A percentile compares a stretch with the other conserved stretches of the same genome.
These are phyloP conservation scores for Yamadazyma sp. DNA, from an alignment of 805 yeast genomes.

Conservation along the genomic window DNA sequence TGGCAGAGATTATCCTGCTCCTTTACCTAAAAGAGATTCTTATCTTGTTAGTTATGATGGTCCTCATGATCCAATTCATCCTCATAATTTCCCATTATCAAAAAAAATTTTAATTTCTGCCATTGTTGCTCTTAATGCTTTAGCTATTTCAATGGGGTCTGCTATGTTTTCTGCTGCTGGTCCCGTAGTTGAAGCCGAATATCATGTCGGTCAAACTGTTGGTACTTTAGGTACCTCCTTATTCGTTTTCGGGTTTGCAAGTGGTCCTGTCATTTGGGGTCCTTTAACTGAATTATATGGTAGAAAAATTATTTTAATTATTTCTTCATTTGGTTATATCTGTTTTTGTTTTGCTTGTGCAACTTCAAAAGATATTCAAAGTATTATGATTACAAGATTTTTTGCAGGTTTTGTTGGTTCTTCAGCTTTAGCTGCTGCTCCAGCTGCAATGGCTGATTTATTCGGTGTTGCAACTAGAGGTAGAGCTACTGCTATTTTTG, in stretches of 20 bases:
- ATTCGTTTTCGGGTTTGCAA: conserved; percentile 89
- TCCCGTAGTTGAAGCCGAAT: conserved; percentile 45
- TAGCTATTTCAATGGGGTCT: conserved; percentile 67
- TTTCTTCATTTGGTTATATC: conserved; percentile 37
- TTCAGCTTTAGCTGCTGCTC: conserved; percentile 79
- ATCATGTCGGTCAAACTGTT: conserved; percentile 60
- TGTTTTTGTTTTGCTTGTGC: conserved; percentile 63
- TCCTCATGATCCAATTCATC: conserved; percentile 73
- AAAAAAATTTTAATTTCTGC: conserved; percentile 23
- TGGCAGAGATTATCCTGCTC: conserved; percentile 59
- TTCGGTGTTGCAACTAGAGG: conserved; percentile 68
- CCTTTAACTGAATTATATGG: conserved; percentile 29
- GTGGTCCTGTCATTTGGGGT: conserved; percentile 87
- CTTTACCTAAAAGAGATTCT: conserved; percentile 49
- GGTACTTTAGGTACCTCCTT: conserved; percentile 73
- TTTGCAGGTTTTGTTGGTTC: conserved; percentile 82
- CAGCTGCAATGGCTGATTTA: conserved; percentile 84
- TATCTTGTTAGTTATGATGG: conserved; percentile 77
- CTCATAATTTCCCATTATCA: conserved; percentile 66
- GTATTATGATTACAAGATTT: conserved; percentile 73
- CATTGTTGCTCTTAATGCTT: conserved; percentile 31
- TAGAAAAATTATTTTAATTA: conserved; percentile 41
- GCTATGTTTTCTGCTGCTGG: conserved; percentile 74
- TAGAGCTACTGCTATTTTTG: conserved; percentile 66
- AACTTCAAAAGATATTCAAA: conserved; percentile 73